Percentiles rank a stretch among this genome's conserved stretches.
These are phyloP conservation scores for Aspergillus neoniger DNA, from an alignment of 2,329 filamentous ascomycete genomes.

Conservation along the genomic window DNA sequence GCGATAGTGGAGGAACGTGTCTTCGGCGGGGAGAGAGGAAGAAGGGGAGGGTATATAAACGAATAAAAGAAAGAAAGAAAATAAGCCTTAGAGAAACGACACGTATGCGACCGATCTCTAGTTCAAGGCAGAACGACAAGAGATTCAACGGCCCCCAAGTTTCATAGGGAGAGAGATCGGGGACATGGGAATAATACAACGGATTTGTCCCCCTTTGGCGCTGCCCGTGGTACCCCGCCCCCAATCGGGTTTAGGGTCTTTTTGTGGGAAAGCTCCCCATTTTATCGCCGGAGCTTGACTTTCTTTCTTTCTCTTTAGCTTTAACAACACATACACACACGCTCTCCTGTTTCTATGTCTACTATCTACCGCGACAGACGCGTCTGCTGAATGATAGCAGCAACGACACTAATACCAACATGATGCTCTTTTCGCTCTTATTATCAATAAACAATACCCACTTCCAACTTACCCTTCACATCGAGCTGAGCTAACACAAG, in stretches of 20 bases:
- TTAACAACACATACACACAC: neutral
- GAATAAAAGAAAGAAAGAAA: neutral
- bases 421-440: neutral
- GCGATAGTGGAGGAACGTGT: neutral
- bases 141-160: neutral
- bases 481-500: conserved; percentile 1
- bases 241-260: conserved; percentile 27
- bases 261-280: neutral
- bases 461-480: neutral
- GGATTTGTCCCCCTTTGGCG: conserved; percentile 4
- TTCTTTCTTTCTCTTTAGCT: neutral
- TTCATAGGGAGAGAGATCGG: conserved; percentile 4
- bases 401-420: neutral
- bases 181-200: neutral
- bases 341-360: conserved; percentile 4
- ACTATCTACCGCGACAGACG: neutral
- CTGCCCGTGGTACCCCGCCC: conserved; percentile 21
- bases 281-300: conserved; percentile 1
- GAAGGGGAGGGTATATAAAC: neutral
- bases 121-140: neutral
- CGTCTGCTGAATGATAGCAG: neutral
- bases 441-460: neutral
- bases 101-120: neutral
- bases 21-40: neutral
- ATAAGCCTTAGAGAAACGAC: neutral